These are phyloP conservation scores for Lactifluus volemus DNA, from an alignment of 768 basidiomycete species.

Conservation along the genomic window DNA sequence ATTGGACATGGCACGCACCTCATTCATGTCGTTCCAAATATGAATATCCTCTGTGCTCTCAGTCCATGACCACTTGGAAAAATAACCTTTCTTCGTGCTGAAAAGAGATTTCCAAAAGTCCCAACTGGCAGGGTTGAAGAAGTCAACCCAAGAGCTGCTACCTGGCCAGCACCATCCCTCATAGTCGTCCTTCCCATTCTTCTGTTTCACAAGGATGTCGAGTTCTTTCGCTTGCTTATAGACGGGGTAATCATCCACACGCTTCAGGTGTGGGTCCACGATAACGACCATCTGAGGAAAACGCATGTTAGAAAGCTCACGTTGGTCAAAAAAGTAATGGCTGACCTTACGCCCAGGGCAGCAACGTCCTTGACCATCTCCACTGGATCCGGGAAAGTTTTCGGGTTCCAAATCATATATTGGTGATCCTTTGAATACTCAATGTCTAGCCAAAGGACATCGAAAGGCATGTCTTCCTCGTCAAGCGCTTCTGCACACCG, in stretches of 20 bases:
- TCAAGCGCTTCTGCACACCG: slow-evolving; percentile 83
- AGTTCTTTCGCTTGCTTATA: slow-evolving; percentile 79
- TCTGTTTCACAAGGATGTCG: slow-evolving; percentile 74
- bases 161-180: slow-evolving; percentile 99
- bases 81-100: slow-evolving; percentile 39
- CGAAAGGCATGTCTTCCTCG: slow-evolving; percentile 89
- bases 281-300: slow-evolving; percentile 89
- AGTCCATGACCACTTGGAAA: slow-evolving; percentile 61
- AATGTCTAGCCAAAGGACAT: slow-evolving; percentile 96
- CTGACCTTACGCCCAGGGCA: slow-evolving; percentile 73
- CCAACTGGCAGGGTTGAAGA: slow-evolving; percentile 88
- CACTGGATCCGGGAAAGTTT: slow-evolving; percentile 88
- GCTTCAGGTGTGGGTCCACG: slow-evolving; percentile 93
- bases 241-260: slow-evolving; percentile 65
- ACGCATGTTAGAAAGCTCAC: slow-evolving; percentile 5
- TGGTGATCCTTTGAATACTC: slow-evolving; percentile 91
- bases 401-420: slow-evolving; percentile 95
- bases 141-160: slow-evolving; percentile 93
- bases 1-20: slow-evolving; percentile 40
- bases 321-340: neutral
- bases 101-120: slow-evolving; percentile 87
- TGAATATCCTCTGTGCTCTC: slow-evolving; percentile 76
- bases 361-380: slow-evolving; percentile 90
- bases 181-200: slow-evolving; percentile 74
- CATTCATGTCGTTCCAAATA: slow-evolving; percentile 99